Evolutionary conservation across 495 filamentous ascomycete species (phyloP).

Genomic region (Penicillium bovifimosum): DNA sequence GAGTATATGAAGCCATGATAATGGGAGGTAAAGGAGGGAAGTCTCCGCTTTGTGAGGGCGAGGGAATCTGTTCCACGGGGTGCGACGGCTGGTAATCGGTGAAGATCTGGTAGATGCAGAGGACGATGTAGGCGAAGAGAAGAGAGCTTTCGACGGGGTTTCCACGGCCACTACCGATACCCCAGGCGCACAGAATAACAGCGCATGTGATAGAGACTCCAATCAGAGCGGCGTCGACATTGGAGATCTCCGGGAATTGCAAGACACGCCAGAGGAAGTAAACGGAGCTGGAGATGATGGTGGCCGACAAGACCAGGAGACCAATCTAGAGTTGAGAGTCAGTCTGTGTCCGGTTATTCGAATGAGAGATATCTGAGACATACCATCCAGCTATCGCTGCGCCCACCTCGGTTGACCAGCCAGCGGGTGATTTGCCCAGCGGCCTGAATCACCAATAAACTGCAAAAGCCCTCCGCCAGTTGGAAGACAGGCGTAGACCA

Average conservation of each 20-base stretch:
- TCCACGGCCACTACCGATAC: slow-evolving; percentile 88
- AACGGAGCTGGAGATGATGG: slow-evolving; percentile 84
- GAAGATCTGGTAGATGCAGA: slow-evolving; percentile 98
- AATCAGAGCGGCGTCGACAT: slow-evolving; percentile 89
- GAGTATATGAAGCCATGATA: slow-evolving; percentile 98
- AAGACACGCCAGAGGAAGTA: slow-evolving; percentile 97
- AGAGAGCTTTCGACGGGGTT: slow-evolving; percentile 95
- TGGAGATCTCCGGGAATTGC: slow-evolving; percentile 86
- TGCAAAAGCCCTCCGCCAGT: slow-evolving; percentile 92
- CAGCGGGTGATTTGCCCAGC: slow-evolving; percentile 92
- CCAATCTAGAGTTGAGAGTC: slow-evolving; percentile 58
- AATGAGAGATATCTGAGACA: slow-evolving; percentile 27
- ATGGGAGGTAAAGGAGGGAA: slow-evolving; percentile 93
- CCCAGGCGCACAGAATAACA: slow-evolving; percentile 87
- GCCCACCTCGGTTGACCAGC: slow-evolving; percentile 81
- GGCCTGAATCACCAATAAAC: slow-evolving; percentile 89
- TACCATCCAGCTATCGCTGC: slow-evolving; percentile 97
- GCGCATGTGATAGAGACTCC: slow-evolving; percentile 87
- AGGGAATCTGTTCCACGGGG: slow-evolving; percentile 49
- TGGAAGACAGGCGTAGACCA: slow-evolving; percentile 97
- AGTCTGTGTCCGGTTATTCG: slow-evolving; percentile 18
- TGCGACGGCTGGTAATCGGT: slow-evolving; percentile 88
- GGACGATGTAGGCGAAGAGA: slow-evolving; percentile 91
- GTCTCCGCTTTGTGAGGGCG: slow-evolving; percentile 58
- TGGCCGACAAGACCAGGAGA: slow-evolving; percentile 79